Evolutionary conservation across 2,329 filamentous ascomycete species (phyloP).

Genomic region (Anisogramma anomala): DNA sequence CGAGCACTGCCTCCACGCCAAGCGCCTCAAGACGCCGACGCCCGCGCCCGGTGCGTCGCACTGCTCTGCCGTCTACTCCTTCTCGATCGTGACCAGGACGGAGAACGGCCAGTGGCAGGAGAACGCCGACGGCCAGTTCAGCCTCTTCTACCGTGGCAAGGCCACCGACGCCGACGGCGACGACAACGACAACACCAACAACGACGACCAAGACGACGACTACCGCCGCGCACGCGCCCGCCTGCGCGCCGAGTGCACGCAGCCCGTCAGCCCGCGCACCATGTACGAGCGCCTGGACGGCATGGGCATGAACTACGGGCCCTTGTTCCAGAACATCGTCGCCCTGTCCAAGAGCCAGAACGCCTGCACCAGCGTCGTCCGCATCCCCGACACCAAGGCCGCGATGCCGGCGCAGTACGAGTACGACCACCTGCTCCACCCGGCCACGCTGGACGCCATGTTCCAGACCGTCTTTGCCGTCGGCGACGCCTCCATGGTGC

Average conservation of each 20-base stretch:
- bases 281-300: conserved; percentile 39
- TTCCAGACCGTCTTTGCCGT: conserved; percentile 41
- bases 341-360: conserved; percentile 23
- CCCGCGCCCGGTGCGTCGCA: conserved; percentile 4
- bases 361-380: conserved; percentile 27
- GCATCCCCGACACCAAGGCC: conserved; percentile 36
- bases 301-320: conserved; percentile 41
- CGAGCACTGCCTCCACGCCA: conserved; percentile 38
- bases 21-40: conserved; percentile 15
- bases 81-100: conserved; percentile 36
- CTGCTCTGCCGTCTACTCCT: conserved; percentile 22
- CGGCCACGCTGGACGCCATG: conserved; percentile 44
- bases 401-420: conserved; percentile 43
- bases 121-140: conserved; percentile 27
- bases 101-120: conserved; percentile 30
- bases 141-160: conserved; percentile 18
- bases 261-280: conserved; percentile 30
- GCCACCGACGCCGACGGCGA: not conserved
- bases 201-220: too few relatives aligned
- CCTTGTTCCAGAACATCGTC: conserved; percentile 36
- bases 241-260: conserved; percentile 22
- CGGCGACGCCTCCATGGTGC: conserved; percentile 36
- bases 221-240: too few relatives aligned
- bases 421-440: conserved; percentile 45
- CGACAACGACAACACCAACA: too few relatives aligned